Percentiles rank a stretch among this genome's conserved stretches.
Conservation (phyloP, 805 yeast species). For the Cyberlindnera mississippiensis region DNA sequence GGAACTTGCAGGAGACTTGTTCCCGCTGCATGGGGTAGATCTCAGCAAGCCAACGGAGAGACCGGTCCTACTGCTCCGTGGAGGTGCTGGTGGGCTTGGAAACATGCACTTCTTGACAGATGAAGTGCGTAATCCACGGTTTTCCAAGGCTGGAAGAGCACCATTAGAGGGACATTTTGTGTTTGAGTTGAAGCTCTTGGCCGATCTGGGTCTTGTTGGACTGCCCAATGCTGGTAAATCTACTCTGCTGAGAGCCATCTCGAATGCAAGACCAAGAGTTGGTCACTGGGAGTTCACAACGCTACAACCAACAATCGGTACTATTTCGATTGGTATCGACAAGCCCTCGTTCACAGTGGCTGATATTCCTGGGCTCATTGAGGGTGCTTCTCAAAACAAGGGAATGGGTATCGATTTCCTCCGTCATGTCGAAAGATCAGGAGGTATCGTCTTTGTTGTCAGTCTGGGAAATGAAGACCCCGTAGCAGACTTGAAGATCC, state of each 20-base stretch:
- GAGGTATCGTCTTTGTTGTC: constrained; percentile 83
- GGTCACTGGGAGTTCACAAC: constrained; percentile 99
- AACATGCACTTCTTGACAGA: constrained; percentile 91
- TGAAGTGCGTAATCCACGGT: constrained; percentile 83
- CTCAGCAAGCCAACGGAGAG: constrained; percentile 52
- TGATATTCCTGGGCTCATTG: constrained; percentile 93
- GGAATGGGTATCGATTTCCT: constrained; percentile 95
- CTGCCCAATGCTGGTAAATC: constrained; percentile 97
- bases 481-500: constrained; percentile 53
- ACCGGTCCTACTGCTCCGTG: constrained; percentile 69
- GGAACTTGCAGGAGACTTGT: constrained; percentile 61
- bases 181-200: constrained; percentile 82
- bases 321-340: constrained; percentile 64
- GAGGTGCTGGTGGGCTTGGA: constrained; percentile 95
- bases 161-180: constrained; percentile 65
- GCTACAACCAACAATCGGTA: constrained; percentile 86
- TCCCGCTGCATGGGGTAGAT: constrained; percentile 84
- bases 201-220: constrained; percentile 93
- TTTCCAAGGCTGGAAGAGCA: constrained; percentile 74
- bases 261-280: constrained; percentile 83
- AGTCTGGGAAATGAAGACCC: constrained; percentile 71
- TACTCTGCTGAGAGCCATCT: constrained; percentile 78
- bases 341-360: constrained; percentile 80
- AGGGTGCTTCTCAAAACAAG: constrained; percentile 78
- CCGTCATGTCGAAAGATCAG: constrained; percentile 88